Conservation (phyloP, 257 asterid species). For the Fraxinus excelsior region DNA sequence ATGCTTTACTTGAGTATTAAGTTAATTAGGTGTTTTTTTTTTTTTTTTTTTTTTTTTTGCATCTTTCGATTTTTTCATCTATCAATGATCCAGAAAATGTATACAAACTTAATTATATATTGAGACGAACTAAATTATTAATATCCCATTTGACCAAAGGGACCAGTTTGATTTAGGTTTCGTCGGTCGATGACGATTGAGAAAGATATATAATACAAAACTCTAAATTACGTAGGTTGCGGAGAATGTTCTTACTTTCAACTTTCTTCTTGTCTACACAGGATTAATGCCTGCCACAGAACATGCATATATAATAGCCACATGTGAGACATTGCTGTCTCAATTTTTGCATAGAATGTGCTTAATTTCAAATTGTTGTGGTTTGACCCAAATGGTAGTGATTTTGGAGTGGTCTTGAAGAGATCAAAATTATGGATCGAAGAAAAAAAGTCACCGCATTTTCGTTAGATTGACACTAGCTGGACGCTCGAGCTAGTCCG, state of each 20-base stretch:
- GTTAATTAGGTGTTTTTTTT: not conserved
- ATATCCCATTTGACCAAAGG: slow-evolving; percentile 3
- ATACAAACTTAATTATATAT: not conserved
- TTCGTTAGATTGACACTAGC: no score
- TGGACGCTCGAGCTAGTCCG: no score
- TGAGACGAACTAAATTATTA: not conserved
- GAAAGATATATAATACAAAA: slow-evolving; percentile 11
- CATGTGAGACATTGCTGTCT: slow-evolving; percentile 2
- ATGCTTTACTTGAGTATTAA: not conserved
- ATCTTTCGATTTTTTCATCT: no score
- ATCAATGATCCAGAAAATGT: not conserved
- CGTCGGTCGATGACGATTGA: not conserved
- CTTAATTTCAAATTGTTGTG: no score
- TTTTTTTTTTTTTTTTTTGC: no score
- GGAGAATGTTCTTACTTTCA: not conserved
- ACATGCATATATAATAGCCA: slow-evolving; percentile 22
- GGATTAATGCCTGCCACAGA: slow-evolving; percentile 30
- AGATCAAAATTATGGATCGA: no score
- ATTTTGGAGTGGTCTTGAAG: no score
- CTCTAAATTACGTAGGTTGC: not conserved
- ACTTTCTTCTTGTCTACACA: not conserved
- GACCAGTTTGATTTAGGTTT: slow-evolving; percentile 3
- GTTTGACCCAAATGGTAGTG: no score
- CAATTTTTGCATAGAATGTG: not conserved
- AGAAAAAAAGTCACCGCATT: no score